A percentile compares a stretch with the other conserved stretches of the same genome.
Conservation (phyloP, 495 filamentous ascomycete genomes). For the Aspergillus haitiensis region DNA sequence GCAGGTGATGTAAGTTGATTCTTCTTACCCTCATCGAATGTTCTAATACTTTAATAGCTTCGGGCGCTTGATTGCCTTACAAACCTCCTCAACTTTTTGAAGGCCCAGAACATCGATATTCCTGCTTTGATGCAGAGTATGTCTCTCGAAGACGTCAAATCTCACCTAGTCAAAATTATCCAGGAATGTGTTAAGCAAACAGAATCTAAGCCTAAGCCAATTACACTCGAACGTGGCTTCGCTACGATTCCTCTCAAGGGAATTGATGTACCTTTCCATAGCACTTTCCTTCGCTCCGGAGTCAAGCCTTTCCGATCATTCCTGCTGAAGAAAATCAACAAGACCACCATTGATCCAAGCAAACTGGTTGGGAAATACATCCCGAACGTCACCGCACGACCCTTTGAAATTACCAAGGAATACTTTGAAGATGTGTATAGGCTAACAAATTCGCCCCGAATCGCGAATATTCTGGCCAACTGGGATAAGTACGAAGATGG, state of each 20-base stretch:
- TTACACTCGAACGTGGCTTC: conserved; percentile 89
- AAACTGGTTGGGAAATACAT: conserved; percentile 99
- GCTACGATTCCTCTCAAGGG: conserved; percentile 95
- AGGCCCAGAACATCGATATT: conserved; percentile 94
- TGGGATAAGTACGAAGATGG: conserved; percentile 66
- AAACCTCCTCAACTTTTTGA: conserved; percentile 89
- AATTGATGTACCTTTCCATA: conserved; percentile 99
- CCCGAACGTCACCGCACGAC: conserved; percentile 93
- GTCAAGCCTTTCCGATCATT: conserved; percentile 98
- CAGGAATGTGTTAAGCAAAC: conserved; percentile 80
- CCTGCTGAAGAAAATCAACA: conserved; percentile 98
- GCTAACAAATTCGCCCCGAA: conserved; percentile 89
- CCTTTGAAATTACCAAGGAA: conserved; percentile 94
- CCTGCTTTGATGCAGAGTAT: conserved; percentile 83
- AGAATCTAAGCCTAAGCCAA: conserved; percentile 78
- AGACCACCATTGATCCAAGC: conserved; percentile 93
- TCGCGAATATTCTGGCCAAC: conserved; percentile 86
- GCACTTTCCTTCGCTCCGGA: conserved; percentile 92
- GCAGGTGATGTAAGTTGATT: conserved; percentile 70
- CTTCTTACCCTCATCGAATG: background rate
- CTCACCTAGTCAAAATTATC: conserved; percentile 82
- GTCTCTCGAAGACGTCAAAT: conserved; percentile 79
- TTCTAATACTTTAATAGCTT: conserved; percentile 50
- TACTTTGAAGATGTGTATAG: conserved; percentile 98
- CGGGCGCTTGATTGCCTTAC: conserved; percentile 93